A percentile compares a stretch with the other conserved stretches of the same genome.
Conservation (phyloP, 805 yeast species). For the Lachancea mirantina region DNA sequence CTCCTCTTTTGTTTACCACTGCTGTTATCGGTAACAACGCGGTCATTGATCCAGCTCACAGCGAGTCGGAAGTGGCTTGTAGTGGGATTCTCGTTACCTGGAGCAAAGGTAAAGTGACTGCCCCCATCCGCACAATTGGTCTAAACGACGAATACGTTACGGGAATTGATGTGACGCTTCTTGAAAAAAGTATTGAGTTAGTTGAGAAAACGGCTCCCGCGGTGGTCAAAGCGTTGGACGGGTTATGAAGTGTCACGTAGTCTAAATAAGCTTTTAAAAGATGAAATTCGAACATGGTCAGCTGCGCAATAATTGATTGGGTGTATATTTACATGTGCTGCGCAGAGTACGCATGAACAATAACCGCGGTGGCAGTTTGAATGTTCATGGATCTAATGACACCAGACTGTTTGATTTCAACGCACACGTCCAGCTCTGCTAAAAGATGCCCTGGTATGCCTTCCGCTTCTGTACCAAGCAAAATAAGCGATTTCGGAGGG, state of each 20-base stretch:
- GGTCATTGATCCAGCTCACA: slow-evolving; percentile 78
- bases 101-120: slow-evolving; percentile 55
- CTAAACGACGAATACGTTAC: slow-evolving; percentile 44
- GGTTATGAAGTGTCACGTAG: background rate
- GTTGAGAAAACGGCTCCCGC: slow-evolving; percentile 54
- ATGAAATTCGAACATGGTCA: too few species aligned
- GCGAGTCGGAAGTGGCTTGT: slow-evolving; percentile 83
- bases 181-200: slow-evolving; percentile 50
- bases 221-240: slow-evolving; percentile 53
- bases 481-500: slow-evolving; percentile 70
- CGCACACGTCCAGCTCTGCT: slow-evolving; percentile 76
- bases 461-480: slow-evolving; percentile 81
- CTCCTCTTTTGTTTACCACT: slow-evolving; percentile 66
- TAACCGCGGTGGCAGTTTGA: slow-evolving; percentile 92
- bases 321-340: slow-evolving; percentile 28
- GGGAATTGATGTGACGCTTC: slow-evolving; percentile 44
- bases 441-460: slow-evolving; percentile 85
- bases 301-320: slow-evolving; percentile 30
- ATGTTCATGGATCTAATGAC: slow-evolving; percentile 93
- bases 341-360: slow-evolving; percentile 79
- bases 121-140: slow-evolving; percentile 69
- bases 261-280: background rate
- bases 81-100: slow-evolving; percentile 73
- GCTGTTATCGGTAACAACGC: slow-evolving; percentile 65
- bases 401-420: slow-evolving; percentile 88